Evolutionary conservation across 2,329 filamentous ascomycete genomes (phyloP).

Genomic region (Verticillium klebahnii): DNA sequence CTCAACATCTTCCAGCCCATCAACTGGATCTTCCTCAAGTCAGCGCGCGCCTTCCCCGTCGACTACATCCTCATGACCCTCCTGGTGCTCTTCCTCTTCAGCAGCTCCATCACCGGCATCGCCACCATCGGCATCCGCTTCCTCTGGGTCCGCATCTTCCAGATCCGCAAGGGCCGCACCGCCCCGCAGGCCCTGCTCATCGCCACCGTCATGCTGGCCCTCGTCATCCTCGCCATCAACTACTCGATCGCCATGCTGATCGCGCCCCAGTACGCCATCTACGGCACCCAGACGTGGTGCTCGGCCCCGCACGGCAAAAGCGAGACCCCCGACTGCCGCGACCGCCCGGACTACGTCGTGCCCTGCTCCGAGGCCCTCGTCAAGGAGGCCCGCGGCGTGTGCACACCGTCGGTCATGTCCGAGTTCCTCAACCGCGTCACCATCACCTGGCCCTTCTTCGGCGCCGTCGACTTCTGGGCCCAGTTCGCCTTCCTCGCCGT

Average conservation of each 20-base stretch:
- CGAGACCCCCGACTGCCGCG: constrained; percentile 69
- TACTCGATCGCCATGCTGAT: constrained; percentile 90
- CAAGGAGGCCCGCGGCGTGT: constrained; percentile 71
- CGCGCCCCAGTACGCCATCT: constrained; percentile 93
- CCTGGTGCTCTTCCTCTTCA: constrained; percentile 82
- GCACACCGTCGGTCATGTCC: constrained; percentile 85
- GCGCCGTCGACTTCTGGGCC: constrained; percentile 89
- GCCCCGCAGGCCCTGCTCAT: constrained; percentile 88
- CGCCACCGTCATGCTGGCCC: constrained; percentile 82
- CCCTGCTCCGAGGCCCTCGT: constrained; percentile 75
- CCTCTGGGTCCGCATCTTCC: constrained; percentile 91
- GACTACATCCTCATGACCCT: constrained; percentile 89
- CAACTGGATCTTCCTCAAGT: constrained; percentile 82
- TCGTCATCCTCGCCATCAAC: constrained; percentile 88
- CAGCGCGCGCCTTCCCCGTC: constrained; percentile 79
- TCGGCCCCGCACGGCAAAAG: constrained; percentile 61
- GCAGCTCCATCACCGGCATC: constrained; percentile 80
- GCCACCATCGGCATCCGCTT: constrained; percentile 89
- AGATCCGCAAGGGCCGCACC: constrained; percentile 83
- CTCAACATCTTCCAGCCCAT: constrained; percentile 93
- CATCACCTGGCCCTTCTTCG: constrained; percentile 93
- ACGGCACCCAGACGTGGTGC: constrained; percentile 92
- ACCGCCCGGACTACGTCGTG: constrained; percentile 66
- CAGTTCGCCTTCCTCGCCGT: constrained; percentile 87
- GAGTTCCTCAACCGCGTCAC: constrained; percentile 91